A percentile compares a stretch with the other conserved stretches of the same genome.
Evolutionary conservation across 2,329 filamentous ascomycete genomes (phyloP).

Genomic region (Macrophomina tecta): DNA sequence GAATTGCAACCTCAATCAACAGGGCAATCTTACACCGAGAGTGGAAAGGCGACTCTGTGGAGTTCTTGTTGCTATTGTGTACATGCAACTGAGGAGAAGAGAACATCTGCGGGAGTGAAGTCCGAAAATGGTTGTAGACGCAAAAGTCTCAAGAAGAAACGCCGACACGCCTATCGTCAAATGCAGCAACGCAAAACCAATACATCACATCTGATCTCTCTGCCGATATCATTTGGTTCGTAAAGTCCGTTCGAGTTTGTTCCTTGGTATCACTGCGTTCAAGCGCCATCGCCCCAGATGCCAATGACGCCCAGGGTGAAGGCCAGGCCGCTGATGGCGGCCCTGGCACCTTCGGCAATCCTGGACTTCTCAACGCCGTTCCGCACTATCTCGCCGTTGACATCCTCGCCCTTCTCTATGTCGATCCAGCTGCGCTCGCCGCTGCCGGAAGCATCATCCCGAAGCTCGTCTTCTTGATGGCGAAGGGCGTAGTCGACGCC

Average conservation of each 20-base stretch:
- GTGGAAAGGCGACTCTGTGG: background rate
- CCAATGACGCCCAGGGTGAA: conserved; percentile 56
- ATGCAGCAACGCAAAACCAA: background rate
- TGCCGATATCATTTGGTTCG: background rate
- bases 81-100: conserved; percentile 11
- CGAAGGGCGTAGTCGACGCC: conserved; percentile 44
- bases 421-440: conserved; percentile 34
- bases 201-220: background rate
- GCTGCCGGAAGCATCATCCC: conserved; percentile 12
- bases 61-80: conserved; percentile 9
- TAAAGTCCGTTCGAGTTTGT: background rate
- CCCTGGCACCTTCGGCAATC: conserved; percentile 50
- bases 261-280: background rate
- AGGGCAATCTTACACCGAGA: no score
- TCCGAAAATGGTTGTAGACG: conserved; percentile 1
- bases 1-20: no score
- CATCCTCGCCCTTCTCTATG: conserved; percentile 45
- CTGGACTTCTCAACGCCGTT: conserved; percentile 51
- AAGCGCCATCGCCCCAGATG: conserved; percentile 56
- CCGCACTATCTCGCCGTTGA: conserved; percentile 59
- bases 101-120: conserved; percentile 2
- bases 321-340: conserved; percentile 49
- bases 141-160: background rate
- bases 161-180: conserved; percentile 12
- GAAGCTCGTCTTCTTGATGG: conserved; percentile 23